Percentiles rank a stretch among this genome's conserved stretches.
phyloP scores from a whole-genome alignment of 352 stramenopile species.

The Poterioochromonas sp. region DNA sequence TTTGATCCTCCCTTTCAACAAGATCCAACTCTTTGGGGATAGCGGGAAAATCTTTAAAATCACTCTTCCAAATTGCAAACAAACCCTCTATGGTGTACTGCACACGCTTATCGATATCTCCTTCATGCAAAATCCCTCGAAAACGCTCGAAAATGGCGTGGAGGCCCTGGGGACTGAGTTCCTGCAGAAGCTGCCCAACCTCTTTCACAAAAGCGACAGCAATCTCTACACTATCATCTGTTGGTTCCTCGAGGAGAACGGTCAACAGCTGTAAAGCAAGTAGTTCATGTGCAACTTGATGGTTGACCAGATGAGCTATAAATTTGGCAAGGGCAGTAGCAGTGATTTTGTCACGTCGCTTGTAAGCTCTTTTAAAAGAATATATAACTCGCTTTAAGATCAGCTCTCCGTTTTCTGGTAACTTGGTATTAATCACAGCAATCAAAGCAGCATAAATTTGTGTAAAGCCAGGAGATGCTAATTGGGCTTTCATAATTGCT shows the following conservation, averaged over 20 bases:
- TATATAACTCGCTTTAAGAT: constrained; percentile 76
- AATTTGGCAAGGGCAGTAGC: constrained; percentile 88
- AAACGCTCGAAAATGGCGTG: constrained; percentile 94
- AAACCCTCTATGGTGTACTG: constrained; percentile 97
- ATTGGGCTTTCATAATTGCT: constrained; percentile 88
- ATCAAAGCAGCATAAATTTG: constrained; percentile 91
- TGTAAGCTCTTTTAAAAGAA: constrained; percentile 84
- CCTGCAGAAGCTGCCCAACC: constrained; percentile 69
- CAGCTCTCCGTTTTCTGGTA: constrained; percentile 92
- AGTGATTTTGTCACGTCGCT: constrained; percentile 86
- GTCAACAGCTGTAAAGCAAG: constrained; percentile 92
- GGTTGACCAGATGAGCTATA: constrained; percentile 96
- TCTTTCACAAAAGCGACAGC: constrained; percentile 94
- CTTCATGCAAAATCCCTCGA: constrained; percentile 91
- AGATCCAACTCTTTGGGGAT: constrained; percentile 89
- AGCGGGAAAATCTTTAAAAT: constrained; percentile 85
- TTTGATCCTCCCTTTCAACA: constrained; percentile 95
- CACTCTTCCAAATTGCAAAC: constrained; percentile 82
- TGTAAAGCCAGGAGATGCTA: constrained; percentile 88
- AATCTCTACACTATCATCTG: constrained; percentile 94
- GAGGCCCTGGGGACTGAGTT: constrained; percentile 65
- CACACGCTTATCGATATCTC: constrained; percentile 86
- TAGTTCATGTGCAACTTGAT: constrained; percentile 93
- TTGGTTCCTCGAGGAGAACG: constrained; percentile 89
- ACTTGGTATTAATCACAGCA: constrained; percentile 96